Base-by-base conservation (phyloP, 1,284 basidiomycete species). In the Sphaerobolus stellatus region DNA sequence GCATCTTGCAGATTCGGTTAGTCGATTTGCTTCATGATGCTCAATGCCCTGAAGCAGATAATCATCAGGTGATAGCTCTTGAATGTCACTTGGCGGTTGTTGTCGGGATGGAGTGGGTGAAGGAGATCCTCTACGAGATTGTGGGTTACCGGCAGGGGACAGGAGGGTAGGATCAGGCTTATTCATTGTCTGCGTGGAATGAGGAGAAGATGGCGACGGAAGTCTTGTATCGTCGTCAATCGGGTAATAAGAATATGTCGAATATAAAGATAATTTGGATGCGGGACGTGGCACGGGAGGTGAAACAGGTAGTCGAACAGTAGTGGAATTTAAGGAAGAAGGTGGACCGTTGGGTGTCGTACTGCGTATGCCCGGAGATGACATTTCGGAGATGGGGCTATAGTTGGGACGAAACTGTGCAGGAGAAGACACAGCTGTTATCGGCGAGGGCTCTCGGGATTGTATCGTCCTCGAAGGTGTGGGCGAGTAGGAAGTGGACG, bases 41-140 rank as follows among this genome's bases (percentile, higher is more conserved):
- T 81, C 75, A 62, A 95, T 94, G 2, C 92, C 92, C 6, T 90
- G 75, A 58, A 88, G 82, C 41, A 92, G 76, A 58, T 75, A 87
- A 31, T 88, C 82, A 54, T 86, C 78, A 4, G 62, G 50, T n/a
- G n/a, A n/a, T n/a, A n/a, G n/a, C n/a, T n/a, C n/a, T n/a, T n/a
- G n/a, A n/a, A n/a, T n/a, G n/a, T n/a, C n/a, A 6, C 59, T 58
- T 27, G 67, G 50, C 27, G 49, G 40, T 16, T 59, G 45, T 41
- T 58, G 54, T 31, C 48, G 56, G 41, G 56, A 43, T 25, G 53
- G 40, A 22, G 59, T 56, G 25, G 62, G 56, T 34, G 55, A 43
- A 20, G 59, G 56, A 28, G 62, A 50, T 25, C 62, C 56, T 8
- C 58, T 30, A 24, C 63, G 60, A 54, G 47, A 53, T 59, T 56